Evolutionary conservation across 805 yeast species (phyloP).

Genomic region (Wickerhamomyces strasburgensis): DNA sequence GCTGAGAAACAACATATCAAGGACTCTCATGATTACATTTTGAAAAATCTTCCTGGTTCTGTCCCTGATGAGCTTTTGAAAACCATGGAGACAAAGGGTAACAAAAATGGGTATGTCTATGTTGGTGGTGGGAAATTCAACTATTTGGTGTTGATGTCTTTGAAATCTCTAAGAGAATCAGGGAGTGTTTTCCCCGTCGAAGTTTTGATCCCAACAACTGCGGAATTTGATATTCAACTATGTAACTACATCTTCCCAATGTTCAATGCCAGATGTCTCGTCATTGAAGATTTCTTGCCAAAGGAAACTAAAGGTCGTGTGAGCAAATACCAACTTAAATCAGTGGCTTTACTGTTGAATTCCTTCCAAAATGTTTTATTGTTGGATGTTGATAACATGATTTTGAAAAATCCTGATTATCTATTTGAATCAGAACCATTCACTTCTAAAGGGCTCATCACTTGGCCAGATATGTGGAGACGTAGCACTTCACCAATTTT

Average conservation of each 20-base stretch:
- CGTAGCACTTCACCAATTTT: conserved; percentile 56
- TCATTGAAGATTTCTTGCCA: conserved; percentile 47
- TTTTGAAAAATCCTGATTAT: conserved; percentile 49
- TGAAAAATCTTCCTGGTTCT: conserved; percentile 29
- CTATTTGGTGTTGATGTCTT: conserved; percentile 49
- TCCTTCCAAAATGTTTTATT: conserved; percentile 68
- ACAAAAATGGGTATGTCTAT: conserved; percentile 51
- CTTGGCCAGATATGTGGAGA: conserved; percentile 68
- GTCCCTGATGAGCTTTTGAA: conserved; percentile 3
- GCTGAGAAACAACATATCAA: conserved; percentile 6
- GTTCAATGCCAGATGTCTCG: conserved; percentile 54
- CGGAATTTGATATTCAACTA: conserved; percentile 61
- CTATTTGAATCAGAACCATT: conserved; percentile 41
- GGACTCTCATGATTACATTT: conserved; percentile 12
- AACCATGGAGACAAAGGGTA: conserved; percentile 1
- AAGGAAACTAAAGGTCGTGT: conserved; percentile 36
- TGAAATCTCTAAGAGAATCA: conserved; percentile 47
- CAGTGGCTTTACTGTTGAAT: conserved; percentile 66
- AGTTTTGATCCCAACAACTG: conserved; percentile 60
- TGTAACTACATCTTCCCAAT: conserved; percentile 59
- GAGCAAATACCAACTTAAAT: conserved; percentile 56
- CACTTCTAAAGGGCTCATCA: conserved; percentile 36
- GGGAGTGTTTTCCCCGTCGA: conserved; percentile 73
- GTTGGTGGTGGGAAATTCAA: conserved; percentile 69
- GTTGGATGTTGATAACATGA: conserved; percentile 71